phyloP scores from a whole-genome alignment of 345 rosid species.

The Rhodamnia rubescens region DNA sequence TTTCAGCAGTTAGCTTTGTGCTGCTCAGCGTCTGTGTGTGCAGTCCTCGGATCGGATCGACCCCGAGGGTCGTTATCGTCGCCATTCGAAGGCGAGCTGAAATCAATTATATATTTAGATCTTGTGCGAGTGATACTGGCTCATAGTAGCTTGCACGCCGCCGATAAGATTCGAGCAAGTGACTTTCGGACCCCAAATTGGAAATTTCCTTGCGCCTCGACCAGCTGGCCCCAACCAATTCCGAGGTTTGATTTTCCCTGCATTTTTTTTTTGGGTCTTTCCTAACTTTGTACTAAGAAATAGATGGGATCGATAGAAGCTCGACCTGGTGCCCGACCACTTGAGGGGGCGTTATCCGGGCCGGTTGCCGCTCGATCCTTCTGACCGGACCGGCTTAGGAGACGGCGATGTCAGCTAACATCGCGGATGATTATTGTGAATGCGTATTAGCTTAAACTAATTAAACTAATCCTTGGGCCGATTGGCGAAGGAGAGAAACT shows the following conservation, averaged over 20 bases:
- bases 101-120: not conserved
- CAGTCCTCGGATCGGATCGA: accelerated
- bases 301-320: not conserved
- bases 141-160: not conserved
- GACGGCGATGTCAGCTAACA: not conserved
- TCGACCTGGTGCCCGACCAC: not conserved
- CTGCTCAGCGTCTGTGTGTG: accelerated
- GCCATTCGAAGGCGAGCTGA: not conserved
- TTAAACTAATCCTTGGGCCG: not conserved
- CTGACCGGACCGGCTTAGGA: not conserved
- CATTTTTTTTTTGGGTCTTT: not conserved
- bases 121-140: not conserved
- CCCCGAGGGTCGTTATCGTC: too few relatives aligned
- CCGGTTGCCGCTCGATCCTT: not conserved
- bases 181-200: not conserved
- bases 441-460: not conserved
- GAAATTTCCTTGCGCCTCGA: not conserved
- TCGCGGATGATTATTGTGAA: not conserved
- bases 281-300: not conserved
- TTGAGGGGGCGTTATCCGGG: not conserved
- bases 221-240: not conserved
- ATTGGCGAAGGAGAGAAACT: not conserved
- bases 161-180: accelerated
- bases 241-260: not conserved
- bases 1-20: not conserved